Evolutionary conservation across 2,329 filamentous ascomycete species (phyloP), one percentile per base, ranked within the genome.

Genomic region (Curvularia verruculosa): DNA sequence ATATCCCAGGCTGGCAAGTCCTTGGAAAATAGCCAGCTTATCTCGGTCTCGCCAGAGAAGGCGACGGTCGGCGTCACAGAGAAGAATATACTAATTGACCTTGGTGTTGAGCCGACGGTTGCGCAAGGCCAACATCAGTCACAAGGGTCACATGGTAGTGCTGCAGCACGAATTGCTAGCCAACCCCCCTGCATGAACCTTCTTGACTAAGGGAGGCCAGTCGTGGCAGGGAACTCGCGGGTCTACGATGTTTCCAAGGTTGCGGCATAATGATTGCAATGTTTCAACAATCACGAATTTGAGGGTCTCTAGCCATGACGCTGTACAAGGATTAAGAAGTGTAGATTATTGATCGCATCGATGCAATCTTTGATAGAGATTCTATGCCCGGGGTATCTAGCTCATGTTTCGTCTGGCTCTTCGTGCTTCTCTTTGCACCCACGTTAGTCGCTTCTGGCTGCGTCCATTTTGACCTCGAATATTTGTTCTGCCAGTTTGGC

Each of bases 401-500:
- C 40, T 34, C 10, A 29, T 45, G 3, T 54, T 5, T 19, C 36
- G 34, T 10, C 26, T 19, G 5, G 13, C 34, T 13, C 8, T 37
- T 24, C 6, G 28, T 12, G 15, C n/a, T 13, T 13, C 36, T 28
- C 36, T 24, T 48, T 37, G 7, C 9, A 13, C 9, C 5, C 31
- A 15, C 9, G 29, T 60, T 39, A 65, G n/a, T 58, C 61, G 13
- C 48, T 60, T 43, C 62, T 61, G 21, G 61, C 66, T 12, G 58
- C 67, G 59, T 75, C 73, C 56, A 66, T 67, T 36, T 58, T 66
- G n/a, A 77, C 64, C 66, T 79, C 78, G 71, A 84, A 84, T 54
- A 86, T 61, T 52, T 79, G 73, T 5, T 58, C 70, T 3, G 78
- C 80, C 65, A 92, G 70, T 68, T 82, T 81, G 64, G 80, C 81